These are phyloP conservation scores for Penicillium decumbens DNA, from an alignment of 2,329 filamentous ascomycete genomes.

Conservation along the genomic window DNA sequence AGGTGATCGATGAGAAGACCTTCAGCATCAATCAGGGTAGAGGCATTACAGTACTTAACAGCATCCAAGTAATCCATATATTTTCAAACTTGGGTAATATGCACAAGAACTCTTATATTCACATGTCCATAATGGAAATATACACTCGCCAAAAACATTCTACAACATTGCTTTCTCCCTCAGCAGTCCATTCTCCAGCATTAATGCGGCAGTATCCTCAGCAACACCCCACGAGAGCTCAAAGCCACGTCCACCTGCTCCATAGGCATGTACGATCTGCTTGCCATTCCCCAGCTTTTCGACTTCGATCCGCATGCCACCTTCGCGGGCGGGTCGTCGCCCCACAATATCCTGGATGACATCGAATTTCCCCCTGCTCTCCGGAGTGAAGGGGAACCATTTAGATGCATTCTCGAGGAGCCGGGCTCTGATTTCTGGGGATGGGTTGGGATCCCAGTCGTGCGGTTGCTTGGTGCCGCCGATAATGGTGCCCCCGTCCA, in stretches of 20 bases:
- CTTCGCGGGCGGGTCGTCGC: slow-evolving; percentile 43
- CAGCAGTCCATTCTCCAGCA: slow-evolving; percentile 27
- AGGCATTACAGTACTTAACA: no score
- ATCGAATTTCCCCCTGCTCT: slow-evolving; percentile 36
- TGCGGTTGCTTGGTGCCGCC: slow-evolving; percentile 62
- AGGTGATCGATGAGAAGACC: no score
- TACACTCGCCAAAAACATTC: not conserved
- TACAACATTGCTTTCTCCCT: slow-evolving; percentile 24
- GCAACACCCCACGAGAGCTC: slow-evolving; percentile 60
- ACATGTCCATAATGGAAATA: not conserved
- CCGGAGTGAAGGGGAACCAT: slow-evolving; percentile 40
- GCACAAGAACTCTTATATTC: not conserved
- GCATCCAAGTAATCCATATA: no score
- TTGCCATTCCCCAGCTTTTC: slow-evolving; percentile 37
- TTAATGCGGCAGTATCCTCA: slow-evolving; percentile 45
- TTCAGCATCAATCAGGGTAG: no score
- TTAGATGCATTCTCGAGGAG: slow-evolving; percentile 46
- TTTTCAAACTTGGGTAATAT: not conserved
- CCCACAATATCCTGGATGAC: slow-evolving; percentile 47
- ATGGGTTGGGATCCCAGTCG: slow-evolving; percentile 53
- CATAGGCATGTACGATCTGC: slow-evolving; percentile 53
- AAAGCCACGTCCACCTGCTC: slow-evolving; percentile 57
- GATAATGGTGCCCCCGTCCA: slow-evolving; percentile 60
- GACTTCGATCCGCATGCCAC: slow-evolving; percentile 51
- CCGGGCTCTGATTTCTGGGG: slow-evolving; percentile 42